Evolutionary conservation across 148 eudicot genomes (phyloP), one percentile per base, ranked within the genome.

Genomic region (Gaultheria prostrata): DNA sequence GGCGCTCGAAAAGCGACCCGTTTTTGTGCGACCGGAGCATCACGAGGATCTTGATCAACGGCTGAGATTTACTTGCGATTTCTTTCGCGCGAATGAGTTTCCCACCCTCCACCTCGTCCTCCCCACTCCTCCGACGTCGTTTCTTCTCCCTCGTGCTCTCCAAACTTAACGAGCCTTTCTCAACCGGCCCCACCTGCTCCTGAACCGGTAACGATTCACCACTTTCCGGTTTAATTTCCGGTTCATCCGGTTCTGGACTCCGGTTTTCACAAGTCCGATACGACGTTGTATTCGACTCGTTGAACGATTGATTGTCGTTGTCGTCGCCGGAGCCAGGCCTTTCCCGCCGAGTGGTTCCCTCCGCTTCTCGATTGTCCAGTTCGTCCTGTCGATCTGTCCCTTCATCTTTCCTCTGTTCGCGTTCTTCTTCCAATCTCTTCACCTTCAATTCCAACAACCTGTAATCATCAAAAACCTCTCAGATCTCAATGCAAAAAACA

Each of bases 361-460:
- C 82, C 83, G 83, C 84, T 59, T 78, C 86, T 10, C 13, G 69
- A 13, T 54, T 50, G 54, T 80, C 85, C 87, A 84, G 59, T 63
- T 82, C 75, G 6, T 48, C 65, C 74, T 61, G 83, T 84, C 83
- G 91, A 89, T 89, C 91, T 85, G 87, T 73, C 76, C 6, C 77
- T 48, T 67, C 72, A 12, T 73, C 83, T 57, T 39, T 79, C 45
- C 81, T 50, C 61, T 50, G 70, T 54, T 83, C 86, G 65, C 89
- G 79, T 77, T 88, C 90, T 67, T 87, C 89, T 75, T 87, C 88
- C 70, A 89, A 89, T 67, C 81, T 72, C 89, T 87, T 85, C 82
- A 89, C 91, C 69, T 87, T 89, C 83, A 74, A 80, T 69, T 89
- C 81, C 79, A 89, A 83, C 84, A 89, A 87, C 85, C 91, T 89